phyloP scores from a whole-genome alignment of 2,329 filamentous ascomycete genomes.

The Helotiales sp. region DNA sequence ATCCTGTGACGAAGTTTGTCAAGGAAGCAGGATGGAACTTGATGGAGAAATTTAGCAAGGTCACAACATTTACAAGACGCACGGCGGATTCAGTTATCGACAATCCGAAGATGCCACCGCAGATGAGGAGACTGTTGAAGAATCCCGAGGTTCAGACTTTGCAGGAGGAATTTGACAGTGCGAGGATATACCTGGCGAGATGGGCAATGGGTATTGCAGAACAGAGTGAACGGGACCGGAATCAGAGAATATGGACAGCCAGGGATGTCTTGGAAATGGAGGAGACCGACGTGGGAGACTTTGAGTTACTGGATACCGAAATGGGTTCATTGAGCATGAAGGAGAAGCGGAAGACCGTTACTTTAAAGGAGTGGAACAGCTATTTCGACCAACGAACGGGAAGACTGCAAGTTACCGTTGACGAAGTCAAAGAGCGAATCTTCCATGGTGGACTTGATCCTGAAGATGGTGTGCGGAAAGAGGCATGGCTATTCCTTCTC shows the following conservation, averaged over 20 bases:
- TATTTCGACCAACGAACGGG: slow-evolving; percentile 84
- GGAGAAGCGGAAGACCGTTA: slow-evolving; percentile 78
- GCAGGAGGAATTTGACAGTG: slow-evolving; percentile 97
- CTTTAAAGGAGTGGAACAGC: slow-evolving; percentile 83
- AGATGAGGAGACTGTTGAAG: slow-evolving; percentile 80
- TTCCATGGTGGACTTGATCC: slow-evolving; percentile 92
- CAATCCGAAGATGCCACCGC: slow-evolving; percentile 87
- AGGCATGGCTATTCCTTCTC: slow-evolving; percentile 93
- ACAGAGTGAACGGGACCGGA: slow-evolving; percentile 87
- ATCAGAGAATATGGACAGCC: slow-evolving; percentile 89
- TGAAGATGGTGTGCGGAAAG: slow-evolving; percentile 91
- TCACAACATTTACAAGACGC: slow-evolving; percentile 91
- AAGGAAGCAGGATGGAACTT: slow-evolving; percentile 97
- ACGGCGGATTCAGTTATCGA: slow-evolving; percentile 92
- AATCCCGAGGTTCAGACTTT: slow-evolving; percentile 95
- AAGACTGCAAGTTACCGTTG: slow-evolving; percentile 75
- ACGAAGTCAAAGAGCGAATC: slow-evolving; percentile 96
- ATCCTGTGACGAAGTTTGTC: slow-evolving; percentile 89
- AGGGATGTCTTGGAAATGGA: slow-evolving; percentile 92
- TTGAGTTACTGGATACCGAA: slow-evolving; percentile 87
- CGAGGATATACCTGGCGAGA: slow-evolving; percentile 87
- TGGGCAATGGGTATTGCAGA: slow-evolving; percentile 99
- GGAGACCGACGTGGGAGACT: slow-evolving; percentile 92
- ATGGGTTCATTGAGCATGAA: slow-evolving; percentile 73
- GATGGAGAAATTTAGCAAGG: slow-evolving; percentile 94